A percentile compares a stretch with the other conserved stretches of the same genome.
phyloP scores from a whole-genome alignment of 2,329 filamentous ascomycete genomes.

The Cladosporium sp. region DNA sequence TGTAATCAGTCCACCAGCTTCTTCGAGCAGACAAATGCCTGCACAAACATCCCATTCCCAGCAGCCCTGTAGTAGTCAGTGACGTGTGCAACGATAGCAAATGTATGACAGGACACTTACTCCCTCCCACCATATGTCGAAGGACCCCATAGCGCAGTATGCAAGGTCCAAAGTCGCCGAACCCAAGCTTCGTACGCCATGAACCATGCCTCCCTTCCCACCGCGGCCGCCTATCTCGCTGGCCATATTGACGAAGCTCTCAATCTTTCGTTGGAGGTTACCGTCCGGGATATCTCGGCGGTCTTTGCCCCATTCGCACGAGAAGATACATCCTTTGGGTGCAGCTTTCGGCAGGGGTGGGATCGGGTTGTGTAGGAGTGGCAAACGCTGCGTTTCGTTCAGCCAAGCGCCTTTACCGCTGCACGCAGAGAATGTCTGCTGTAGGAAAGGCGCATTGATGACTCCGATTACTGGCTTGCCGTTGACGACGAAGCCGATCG shows the following conservation, averaged over 20 bases:
- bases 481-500: conserved; percentile 63
- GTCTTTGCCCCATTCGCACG: conserved; percentile 78
- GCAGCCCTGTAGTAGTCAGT: conserved; percentile 40
- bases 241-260: conserved; percentile 73
- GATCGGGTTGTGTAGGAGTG: conserved; percentile 58
- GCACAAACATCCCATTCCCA: conserved; percentile 83
- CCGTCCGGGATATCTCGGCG: conserved; percentile 61
- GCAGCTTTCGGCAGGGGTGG: conserved; percentile 61
- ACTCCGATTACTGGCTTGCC: conserved; percentile 63
- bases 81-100: neutral
- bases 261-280: conserved; percentile 67
- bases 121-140: conserved; percentile 81
- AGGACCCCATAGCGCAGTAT: conserved; percentile 66
- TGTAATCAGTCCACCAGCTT: conserved; percentile 70
- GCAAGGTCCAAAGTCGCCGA: conserved; percentile 71
- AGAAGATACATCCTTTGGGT: conserved; percentile 66
- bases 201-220: conserved; percentile 73
- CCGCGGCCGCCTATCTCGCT: conserved; percentile 58
- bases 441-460: conserved; percentile 66
- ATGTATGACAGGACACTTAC: conserved; percentile 14
- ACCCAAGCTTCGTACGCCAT: conserved; percentile 68
- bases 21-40: conserved; percentile 66
- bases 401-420: conserved; percentile 64
- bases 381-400: conserved; percentile 60
- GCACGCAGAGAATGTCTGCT: conserved; percentile 66